Percentiles rank a stretch among this genome's conserved stretches.
Evolutionary conservation across 2,329 filamentous ascomycete genomes (phyloP).

Genomic region (Coniella vitis): DNA sequence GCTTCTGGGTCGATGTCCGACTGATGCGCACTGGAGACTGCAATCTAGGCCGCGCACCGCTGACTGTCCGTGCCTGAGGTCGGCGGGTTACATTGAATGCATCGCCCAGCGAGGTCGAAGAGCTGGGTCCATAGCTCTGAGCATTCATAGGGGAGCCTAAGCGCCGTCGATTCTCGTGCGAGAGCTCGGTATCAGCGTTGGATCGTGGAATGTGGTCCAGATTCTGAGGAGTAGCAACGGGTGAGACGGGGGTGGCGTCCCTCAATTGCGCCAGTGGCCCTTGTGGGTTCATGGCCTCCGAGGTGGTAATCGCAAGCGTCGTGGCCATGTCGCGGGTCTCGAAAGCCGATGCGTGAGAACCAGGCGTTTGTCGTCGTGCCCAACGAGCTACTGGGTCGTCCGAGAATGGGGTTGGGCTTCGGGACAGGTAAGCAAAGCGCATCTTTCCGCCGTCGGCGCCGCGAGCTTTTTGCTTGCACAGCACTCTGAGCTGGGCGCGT

Average conservation of each 20-base stretch:
- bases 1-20: conserved; percentile 48
- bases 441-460: conserved; percentile 32
- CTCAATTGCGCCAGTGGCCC: conserved; percentile 56
- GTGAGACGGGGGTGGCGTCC: conserved; percentile 31
- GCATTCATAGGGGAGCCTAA: conserved; percentile 51
- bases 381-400: conserved; percentile 42
- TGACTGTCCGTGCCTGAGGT: conserved; percentile 40
- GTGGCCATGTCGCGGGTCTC: conserved; percentile 56
- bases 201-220: conserved; percentile 8
- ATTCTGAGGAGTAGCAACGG: conserved; percentile 17
- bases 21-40: conserved; percentile 50
- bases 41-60: conserved; percentile 40
- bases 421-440: conserved; percentile 38
- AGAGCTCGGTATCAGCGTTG: conserved; percentile 22
- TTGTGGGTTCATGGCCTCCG: conserved; percentile 57
- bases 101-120: conserved; percentile 41
- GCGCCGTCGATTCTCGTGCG: conserved; percentile 28
- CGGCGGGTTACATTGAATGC: conserved; percentile 30
- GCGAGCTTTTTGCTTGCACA: conserved; percentile 51
- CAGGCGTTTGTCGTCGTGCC: conserved; percentile 42
- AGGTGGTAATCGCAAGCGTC: conserved; percentile 56
- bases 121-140: conserved; percentile 56
- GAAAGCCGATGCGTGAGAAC: conserved; percentile 43
- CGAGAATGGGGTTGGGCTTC: conserved; percentile 50
- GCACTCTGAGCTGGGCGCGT: conserved; percentile 52